Evolutionary conservation across 1,139 yeast species (phyloP).

Genomic region (Sugiyamaella sp.): DNA sequence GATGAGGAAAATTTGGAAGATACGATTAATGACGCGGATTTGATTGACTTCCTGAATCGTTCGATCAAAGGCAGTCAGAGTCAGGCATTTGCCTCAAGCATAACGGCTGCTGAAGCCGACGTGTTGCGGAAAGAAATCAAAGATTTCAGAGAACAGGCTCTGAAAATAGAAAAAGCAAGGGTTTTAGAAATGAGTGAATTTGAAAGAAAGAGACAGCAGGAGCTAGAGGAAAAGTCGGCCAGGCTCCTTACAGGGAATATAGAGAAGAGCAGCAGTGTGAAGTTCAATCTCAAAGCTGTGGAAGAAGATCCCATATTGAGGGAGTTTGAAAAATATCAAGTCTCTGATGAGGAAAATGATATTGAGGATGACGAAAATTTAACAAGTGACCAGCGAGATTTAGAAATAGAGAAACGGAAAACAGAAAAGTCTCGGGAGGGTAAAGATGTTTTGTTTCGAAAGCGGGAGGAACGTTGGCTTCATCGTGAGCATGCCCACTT

Average conservation of each 20-base stretch:
- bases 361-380: slow-evolving; percentile 28
- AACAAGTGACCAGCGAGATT: slow-evolving; percentile 24
- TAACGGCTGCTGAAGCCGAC: slow-evolving; percentile 38
- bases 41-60: slow-evolving; percentile 13
- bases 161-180: slow-evolving; percentile 33
- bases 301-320: slow-evolving; percentile 10
- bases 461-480: slow-evolving; percentile 35
- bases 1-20: slow-evolving; percentile 9
- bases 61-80: slow-evolving; percentile 14
- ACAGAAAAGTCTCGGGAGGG: slow-evolving; percentile 22
- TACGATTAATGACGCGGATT: slow-evolving; percentile 14
- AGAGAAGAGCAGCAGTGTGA: not conserved
- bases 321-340: slow-evolving; percentile 20
- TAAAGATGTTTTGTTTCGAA: slow-evolving; percentile 29
- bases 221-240: slow-evolving; percentile 27
- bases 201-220: slow-evolving; percentile 28
- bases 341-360: slow-evolving; percentile 26
- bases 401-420: slow-evolving; percentile 19
- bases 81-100: slow-evolving; percentile 13
- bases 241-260: slow-evolving; percentile 21
- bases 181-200: slow-evolving; percentile 33
- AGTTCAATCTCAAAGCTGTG: slow-evolving; percentile 1
- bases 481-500: slow-evolving; percentile 32
- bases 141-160: slow-evolving; percentile 40
- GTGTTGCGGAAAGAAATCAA: slow-evolving; percentile 39